These are phyloP conservation scores for Phytophthora palmivora DNA, from an alignment of 352 stramenopile genomes.

Conservation along the genomic window DNA sequence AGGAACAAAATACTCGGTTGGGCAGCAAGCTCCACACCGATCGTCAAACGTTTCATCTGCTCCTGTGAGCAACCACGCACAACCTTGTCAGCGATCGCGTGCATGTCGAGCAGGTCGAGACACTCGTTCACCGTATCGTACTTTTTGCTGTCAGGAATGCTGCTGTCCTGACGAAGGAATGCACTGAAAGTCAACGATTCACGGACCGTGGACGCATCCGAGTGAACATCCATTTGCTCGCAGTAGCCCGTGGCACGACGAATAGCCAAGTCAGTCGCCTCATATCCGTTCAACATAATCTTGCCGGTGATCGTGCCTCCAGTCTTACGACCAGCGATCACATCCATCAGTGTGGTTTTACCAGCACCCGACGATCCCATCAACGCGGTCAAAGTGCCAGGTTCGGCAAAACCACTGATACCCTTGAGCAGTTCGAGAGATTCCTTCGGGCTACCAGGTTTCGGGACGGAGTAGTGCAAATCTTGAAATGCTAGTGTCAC, in stretches of 20 bases:
- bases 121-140: slow-evolving; percentile 44
- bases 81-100: slow-evolving; percentile 47
- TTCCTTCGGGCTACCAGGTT: slow-evolving; percentile 37
- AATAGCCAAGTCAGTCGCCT: slow-evolving; percentile 49
- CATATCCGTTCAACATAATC: slow-evolving; percentile 52
- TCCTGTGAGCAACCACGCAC: slow-evolving; percentile 39
- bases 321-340: slow-evolving; percentile 29
- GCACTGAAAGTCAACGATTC: slow-evolving; percentile 51
- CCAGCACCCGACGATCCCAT: slow-evolving; percentile 76
- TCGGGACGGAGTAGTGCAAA: slow-evolving; percentile 43
- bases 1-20: slow-evolving; percentile 87
- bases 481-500: slow-evolving; percentile 42
- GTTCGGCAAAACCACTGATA: slow-evolving; percentile 48
- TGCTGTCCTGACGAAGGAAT: slow-evolving; percentile 39
- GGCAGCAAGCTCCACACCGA: slow-evolving; percentile 70
- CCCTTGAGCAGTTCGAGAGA: slow-evolving; percentile 57
- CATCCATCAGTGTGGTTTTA: slow-evolving; percentile 21
- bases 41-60: slow-evolving; percentile 57
- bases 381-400: slow-evolving; percentile 80
- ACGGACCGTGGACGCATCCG: slow-evolving; percentile 83
- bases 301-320: slow-evolving; percentile 69
- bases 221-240: slow-evolving; percentile 87
- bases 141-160: slow-evolving; percentile 33
- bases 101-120: slow-evolving; percentile 44
- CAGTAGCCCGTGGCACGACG: slow-evolving; percentile 53